Evolutionary conservation across 2,329 filamentous ascomycete genomes (phyloP), one percentile per base, ranked within the genome.

Genomic region (Cercospora sp.): DNA sequence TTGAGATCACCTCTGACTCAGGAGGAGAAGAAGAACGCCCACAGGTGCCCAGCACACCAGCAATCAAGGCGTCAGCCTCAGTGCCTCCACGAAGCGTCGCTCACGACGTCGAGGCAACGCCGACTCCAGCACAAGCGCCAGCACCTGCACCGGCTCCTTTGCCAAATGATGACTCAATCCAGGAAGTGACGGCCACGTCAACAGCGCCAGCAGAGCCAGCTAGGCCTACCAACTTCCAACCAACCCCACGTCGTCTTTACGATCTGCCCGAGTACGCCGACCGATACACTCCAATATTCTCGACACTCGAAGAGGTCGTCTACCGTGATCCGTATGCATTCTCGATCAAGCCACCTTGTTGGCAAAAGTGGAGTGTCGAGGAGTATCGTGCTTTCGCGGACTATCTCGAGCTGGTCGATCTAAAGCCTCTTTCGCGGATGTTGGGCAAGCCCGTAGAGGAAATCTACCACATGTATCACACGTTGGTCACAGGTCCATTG

Each of bases 331-430:
- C 71, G 9, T 55, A 62, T 9, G 70, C 65, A 33, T 74, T 75
- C 68, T 64, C 63, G 23, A 48, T 72, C 58, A 72, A 72, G 53
- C 71, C 73, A 4, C 67, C 72, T 6, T 72, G 48, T 64, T 75
- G 72, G 71, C n/a, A 66, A 6, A 64, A 70, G 59, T 75, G 74
- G 74, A 63, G 58, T 0, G 16, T 59, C 0, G 1, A 23, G 8
- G 63, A 67, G 3, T 75, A 75, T 59, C 55, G 53, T 16, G 10
- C 39, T 36, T 60, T 75, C 53, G 69, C 67, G 12, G 45, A 68
- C 3, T 48, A 70, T 10, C 60, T 70, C 5, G 39, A 58, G 23
- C 63, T 63, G 10, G 67, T 74, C 63, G 69, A 75, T 53, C 66
- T 69, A 12, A 36, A 55, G 0, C 67, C 68, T 2, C 64, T 74